Evolutionary conservation across 257 asterid genomes (phyloP), one percentile per base, ranked within the genome.

Genomic region (Penstemon newberryi): DNA sequence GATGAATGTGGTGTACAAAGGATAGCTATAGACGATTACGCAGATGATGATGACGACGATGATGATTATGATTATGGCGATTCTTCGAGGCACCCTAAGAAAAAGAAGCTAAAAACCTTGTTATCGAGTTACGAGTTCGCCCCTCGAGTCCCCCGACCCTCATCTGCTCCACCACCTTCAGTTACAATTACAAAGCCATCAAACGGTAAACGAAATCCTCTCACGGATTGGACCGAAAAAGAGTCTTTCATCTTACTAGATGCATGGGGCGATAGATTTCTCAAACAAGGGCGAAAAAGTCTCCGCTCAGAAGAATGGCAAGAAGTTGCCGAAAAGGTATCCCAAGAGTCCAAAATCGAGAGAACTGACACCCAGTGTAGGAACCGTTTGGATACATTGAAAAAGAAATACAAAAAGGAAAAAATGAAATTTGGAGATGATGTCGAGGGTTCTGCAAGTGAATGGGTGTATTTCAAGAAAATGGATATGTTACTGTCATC

Each of bases 301-400:
- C 97, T 93, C 49, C 87, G 96, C 19, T 87, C 89, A 0, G 97
- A 90, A 66, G 97, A 93, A 73, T 93, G 97, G 97, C 96, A 88
- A 76, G 97, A 87, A 75, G 97, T 93, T 25, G 89, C 97, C 0
- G 94, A 85, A 41, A 87, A 79, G 75, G 99, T 93, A 7, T 85
- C 90, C 0, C 89, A 72, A 47, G 87, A 80, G 11, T 90, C 96
- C 0, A 87, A 75, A 51, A 77, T 88, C 6, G 95, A 85, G 59
- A 77, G 99, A 46, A 88, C 97, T 0, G 96, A 90, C 65, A 84
- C 96, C 15, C 99, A 93, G 60, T 93, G 99, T 70, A 73, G 97
- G 12, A 93, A 88, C 65, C 96, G 97, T 58, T 74, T 93, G 76
- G 99, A 90, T 54, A 93, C 99, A 0, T 44, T 93, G 83, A 93